Evolutionary conservation across 129 eudicot species (phyloP), one percentile per base, ranked within the genome.

Genomic region (Oenanthe sinensis): DNA sequence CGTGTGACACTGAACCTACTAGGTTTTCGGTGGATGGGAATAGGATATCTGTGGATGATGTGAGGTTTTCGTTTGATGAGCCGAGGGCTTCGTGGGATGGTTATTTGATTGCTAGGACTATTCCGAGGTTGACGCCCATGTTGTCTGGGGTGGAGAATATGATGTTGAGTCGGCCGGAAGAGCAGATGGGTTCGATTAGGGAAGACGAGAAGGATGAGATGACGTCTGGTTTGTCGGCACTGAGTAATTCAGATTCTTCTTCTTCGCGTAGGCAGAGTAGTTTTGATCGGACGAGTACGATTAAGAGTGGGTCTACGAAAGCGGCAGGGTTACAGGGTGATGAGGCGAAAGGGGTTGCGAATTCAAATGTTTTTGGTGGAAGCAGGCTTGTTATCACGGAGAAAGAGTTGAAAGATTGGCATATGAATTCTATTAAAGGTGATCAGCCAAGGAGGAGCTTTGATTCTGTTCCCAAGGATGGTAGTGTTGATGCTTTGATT

Each of bases 81-180:
- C 96, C 91, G 16, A 84, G 98, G 81, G 98, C 98, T 77, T 91
- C 97, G 28, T 94, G 98, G 98, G 97, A 94, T 87, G 98, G 97
- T 60, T 90, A 91, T 81, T 82, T 91, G 93, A 81, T 90, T 72
- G 97, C 96, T 0, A 83, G 97, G 85, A 89, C 95, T 14, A 92
- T 89, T 30, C 97, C 97, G 28, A 84, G 89, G 79, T 87, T 89
- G 24, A 83, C 96, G 0, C 98, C 97, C 0, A 91, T 91, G 97
- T 80, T 94, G 4, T 89, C 97, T 45, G 90, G 83, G 10, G 91
- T 89, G 46, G 96, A 94, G 54, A 85, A 88, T 87, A 88, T 86
- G 48, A 84, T 89, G 30, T 80, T 86, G 3, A 83, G 82, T 78
- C 85, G 79, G 85, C 58, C 81, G n/a, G 93, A 84, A 72, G 88